Evolutionary conservation across 2,329 filamentous ascomycete species (phyloP), one percentile per base, ranked within the genome.

Genomic region (Herpomyces periplanetae): DNA sequence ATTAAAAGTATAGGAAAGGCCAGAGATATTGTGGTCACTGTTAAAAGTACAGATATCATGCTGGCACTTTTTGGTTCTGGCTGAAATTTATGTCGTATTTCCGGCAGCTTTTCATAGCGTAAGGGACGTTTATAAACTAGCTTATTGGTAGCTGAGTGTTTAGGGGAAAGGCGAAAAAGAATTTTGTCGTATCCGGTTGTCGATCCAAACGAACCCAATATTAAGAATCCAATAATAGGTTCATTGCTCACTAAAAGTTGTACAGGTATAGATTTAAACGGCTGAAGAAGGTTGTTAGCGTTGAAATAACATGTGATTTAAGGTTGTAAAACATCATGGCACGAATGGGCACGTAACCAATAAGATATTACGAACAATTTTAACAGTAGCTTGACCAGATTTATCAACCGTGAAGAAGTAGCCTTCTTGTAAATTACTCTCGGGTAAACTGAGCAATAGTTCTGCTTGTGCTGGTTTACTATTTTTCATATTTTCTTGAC

Each of bases 381-480:
- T 63, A 13, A 87, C 48, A 21, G 58, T 59, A 10, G 54, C 69
- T 42, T 87, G 87, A 28, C 80, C 80, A 31, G 49, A 69, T 5
- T 80, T 65, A 44, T 85, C 87, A 18, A 85, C 44, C 5, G 44
- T 59, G 30, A 96, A 49, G 2, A 71, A 57, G 31, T 75, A 87
- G 1, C 73, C 71, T 10, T 71, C 60, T 38, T 91, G 73, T 17
- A 96, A 46, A 13, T 66, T 68, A 5, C 58, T 60, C 6, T 47
- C 43, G 5, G 49, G 43, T 29, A 91, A 71, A 30, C 54, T 59
- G 22, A 96, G 41, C 8, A 80, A 49, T 20, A 96, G 48, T 44
- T 88, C 88, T 4, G 71, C 71, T 41, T 96, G 80, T 40, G 96
- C 80, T 29, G 80, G 69, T 27, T 65, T 57, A 47, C 71, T 75